phyloP scores from a whole-genome alignment of 768 basidiomycete species.

The Suillus americanus region DNA sequence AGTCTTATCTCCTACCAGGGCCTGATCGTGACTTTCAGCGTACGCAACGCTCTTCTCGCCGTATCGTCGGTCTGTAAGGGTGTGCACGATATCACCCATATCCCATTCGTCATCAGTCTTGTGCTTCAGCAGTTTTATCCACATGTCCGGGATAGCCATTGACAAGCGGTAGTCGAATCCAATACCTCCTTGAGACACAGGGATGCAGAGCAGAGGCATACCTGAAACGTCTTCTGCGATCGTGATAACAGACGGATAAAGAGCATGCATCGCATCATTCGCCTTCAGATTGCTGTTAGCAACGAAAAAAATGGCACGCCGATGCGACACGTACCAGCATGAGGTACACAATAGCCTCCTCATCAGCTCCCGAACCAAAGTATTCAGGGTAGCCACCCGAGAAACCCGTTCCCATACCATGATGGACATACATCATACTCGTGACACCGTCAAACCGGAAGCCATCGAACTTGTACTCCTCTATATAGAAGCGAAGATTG shows the following conservation, averaged over 20 bases:
- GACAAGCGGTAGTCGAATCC: slow-evolving; percentile 98
- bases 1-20: slow-evolving; percentile 98
- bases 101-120: slow-evolving; percentile 86
- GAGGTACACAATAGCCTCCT: slow-evolving; percentile 90
- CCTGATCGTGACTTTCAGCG: slow-evolving; percentile 97
- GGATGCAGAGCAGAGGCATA: slow-evolving; percentile 91
- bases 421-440: slow-evolving; percentile 99
- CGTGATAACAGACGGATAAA: slow-evolving; percentile 81
- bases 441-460: slow-evolving; percentile 99
- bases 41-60: slow-evolving; percentile 91
- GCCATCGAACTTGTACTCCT: slow-evolving; percentile 94
- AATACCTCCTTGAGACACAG: slow-evolving; percentile 80
- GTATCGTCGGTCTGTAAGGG: slow-evolving; percentile 85
- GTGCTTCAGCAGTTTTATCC: slow-evolving; percentile 99
- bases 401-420: slow-evolving; percentile 97
- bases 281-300: slow-evolving; percentile 55
- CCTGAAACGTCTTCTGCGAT: slow-evolving; percentile 99
- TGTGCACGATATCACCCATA: slow-evolving; percentile 82
- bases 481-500: slow-evolving; percentile 94
- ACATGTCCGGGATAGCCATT: slow-evolving; percentile 99
- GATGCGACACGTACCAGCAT: slow-evolving; percentile 75
- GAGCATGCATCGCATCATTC: slow-evolving; percentile 81
- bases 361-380: slow-evolving; percentile 82
- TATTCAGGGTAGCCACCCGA: slow-evolving; percentile 99
- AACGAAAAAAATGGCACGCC: neutral